phyloP scores from a whole-genome alignment of 495 filamentous ascomycete genomes.

The Hyphodiscus hymeniophilus region DNA sequence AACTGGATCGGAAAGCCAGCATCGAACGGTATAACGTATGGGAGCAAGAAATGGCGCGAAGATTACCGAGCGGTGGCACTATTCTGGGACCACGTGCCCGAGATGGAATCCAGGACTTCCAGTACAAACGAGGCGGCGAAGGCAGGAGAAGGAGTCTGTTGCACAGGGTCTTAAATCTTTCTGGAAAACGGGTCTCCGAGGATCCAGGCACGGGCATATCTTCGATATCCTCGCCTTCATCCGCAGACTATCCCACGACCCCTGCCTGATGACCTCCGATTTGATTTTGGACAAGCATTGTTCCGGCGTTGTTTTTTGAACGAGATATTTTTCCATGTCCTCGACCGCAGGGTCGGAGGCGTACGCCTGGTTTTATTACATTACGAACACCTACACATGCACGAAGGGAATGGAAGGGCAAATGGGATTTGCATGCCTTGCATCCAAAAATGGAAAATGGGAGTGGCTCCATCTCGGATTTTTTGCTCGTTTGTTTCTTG shows the following conservation, averaged over 20 bases:
- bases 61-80: constrained; percentile 12
- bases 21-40: constrained; percentile 9
- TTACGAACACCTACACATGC: neutral
- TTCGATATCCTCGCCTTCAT: neutral
- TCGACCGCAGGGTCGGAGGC: neutral
- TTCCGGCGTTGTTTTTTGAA: neutral
- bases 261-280: neutral
- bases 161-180: constrained; percentile 32
- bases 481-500: neutral
- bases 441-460: neutral
- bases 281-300: neutral
- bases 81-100: constrained; percentile 11
- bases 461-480: neutral
- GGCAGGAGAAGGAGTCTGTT: constrained; percentile 32
- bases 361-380: neutral
- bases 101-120: neutral
- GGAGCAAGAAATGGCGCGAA: constrained; percentile 4
- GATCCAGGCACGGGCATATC: neutral
- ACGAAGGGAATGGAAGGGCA: neutral
- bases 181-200: neutral
- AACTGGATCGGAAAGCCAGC: constrained; percentile 18
- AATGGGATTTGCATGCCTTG: neutral
- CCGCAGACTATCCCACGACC: neutral
- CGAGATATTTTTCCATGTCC: neutral
- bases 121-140: constrained; percentile 17